Evolutionary conservation across 2,329 filamentous ascomycete species (phyloP).

Genomic region (Conoideocrella luteorostrata): DNA sequence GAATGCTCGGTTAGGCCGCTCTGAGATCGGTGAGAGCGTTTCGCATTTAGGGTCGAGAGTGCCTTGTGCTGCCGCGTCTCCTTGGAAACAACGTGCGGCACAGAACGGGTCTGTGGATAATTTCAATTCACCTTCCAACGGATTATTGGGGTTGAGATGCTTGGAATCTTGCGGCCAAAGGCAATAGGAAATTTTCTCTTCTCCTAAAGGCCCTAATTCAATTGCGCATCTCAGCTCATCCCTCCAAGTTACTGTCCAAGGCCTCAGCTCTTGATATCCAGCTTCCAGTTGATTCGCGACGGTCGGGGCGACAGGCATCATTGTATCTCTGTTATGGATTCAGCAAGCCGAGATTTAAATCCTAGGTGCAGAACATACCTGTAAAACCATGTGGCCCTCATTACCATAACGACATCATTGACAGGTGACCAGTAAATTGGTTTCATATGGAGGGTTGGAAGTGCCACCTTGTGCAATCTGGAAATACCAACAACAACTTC

Average conservation of each 20-base stretch:
- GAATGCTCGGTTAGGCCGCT: constrained; percentile 51
- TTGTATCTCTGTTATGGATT: constrained; percentile 58
- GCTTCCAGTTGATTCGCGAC: constrained; percentile 89
- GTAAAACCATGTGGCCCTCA: constrained; percentile 94
- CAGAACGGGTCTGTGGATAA: constrained; percentile 53
- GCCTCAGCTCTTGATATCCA: constrained; percentile 80
- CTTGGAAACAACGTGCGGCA: constrained; percentile 52
- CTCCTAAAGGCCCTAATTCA: constrained; percentile 81
- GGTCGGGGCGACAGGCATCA: constrained; percentile 78
- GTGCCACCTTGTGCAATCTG: constrained; percentile 79
- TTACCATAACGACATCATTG: constrained; percentile 77
- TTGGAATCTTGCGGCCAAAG: constrained; percentile 63
- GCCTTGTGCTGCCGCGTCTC: constrained; percentile 53
- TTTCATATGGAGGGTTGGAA: constrained; percentile 81
- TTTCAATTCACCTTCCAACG: constrained; percentile 25
- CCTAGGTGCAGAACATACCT: constrained; percentile 35
- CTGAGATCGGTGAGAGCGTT: constrained; percentile 29
- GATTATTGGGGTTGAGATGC: constrained; percentile 12
- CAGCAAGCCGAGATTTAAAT: constrained; percentile 10
- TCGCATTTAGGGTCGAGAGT: constrained; percentile 29
- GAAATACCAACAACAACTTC: constrained; percentile 83
- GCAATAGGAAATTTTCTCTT: constrained; percentile 81
- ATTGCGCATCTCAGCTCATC: constrained; percentile 88
- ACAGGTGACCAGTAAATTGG: constrained; percentile 97
- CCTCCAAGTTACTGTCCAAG: constrained; percentile 87